Evolutionary conservation across 2,329 filamentous ascomycete genomes (phyloP).

Genomic region (Pseudonectria buxi): DNA sequence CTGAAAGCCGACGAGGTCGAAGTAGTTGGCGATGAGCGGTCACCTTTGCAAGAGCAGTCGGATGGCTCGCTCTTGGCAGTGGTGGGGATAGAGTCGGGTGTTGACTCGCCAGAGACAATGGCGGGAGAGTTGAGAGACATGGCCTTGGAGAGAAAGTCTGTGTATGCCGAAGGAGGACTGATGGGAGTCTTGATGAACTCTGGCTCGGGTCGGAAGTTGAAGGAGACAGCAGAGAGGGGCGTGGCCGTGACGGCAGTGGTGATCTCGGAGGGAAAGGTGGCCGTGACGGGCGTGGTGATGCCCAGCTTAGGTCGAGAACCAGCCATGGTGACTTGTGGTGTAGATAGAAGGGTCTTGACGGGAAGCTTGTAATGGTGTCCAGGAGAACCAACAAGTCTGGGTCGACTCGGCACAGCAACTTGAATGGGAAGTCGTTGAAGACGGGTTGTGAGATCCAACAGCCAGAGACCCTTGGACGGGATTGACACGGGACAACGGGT

Average conservation of each 20-base stretch:
- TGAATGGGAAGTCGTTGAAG: too few species aligned
- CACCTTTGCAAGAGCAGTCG: slow-evolving; percentile 51
- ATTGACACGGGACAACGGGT: slow-evolving; percentile 13
- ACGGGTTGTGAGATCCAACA: slow-evolving; percentile 14
- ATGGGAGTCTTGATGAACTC: slow-evolving; percentile 79
- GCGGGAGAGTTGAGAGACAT: slow-evolving; percentile 70
- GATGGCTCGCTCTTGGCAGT: slow-evolving; percentile 50
- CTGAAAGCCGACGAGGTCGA: slow-evolving; percentile 35
- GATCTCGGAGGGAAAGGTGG: slow-evolving; percentile 55
- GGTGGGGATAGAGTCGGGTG: slow-evolving; percentile 45
- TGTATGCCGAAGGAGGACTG: slow-evolving; percentile 82
- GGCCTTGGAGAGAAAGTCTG: slow-evolving; percentile 77
- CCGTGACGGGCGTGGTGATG: slow-evolving; percentile 56
- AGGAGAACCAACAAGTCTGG: too few species aligned
- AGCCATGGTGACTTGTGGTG: slow-evolving; percentile 37
- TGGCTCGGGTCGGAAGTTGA: slow-evolving; percentile 34
- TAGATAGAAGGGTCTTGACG: slow-evolving; percentile 5
- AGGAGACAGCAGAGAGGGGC: slow-evolving; percentile 49
- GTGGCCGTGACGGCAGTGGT: slow-evolving; percentile 61
- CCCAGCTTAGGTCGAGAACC: slow-evolving; percentile 52
- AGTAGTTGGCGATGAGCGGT: slow-evolving; percentile 38
- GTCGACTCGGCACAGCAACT: too few species aligned
- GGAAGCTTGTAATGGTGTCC: too few species aligned
- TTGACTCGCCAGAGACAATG: slow-evolving; percentile 42
- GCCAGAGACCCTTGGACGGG: slow-evolving; percentile 10